phyloP scores from a whole-genome alignment of 2,329 filamentous ascomycete genomes.

The Curvularia verruculosa region DNA sequence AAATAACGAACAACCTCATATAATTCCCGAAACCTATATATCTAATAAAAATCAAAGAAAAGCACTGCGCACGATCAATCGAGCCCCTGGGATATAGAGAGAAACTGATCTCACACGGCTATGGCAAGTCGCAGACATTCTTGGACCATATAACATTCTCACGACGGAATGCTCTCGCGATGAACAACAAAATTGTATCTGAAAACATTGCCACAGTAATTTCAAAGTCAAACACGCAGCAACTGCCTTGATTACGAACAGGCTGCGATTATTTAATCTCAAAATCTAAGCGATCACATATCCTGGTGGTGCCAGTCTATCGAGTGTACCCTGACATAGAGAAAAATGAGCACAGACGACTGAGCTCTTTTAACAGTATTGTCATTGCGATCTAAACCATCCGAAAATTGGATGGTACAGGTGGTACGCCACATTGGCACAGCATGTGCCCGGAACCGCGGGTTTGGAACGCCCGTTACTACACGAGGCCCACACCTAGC shows the following conservation, averaged over 20 bases:
- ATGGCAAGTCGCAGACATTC: background rate
- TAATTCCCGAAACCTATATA: background rate
- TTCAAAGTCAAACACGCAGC: background rate
- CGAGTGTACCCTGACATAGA: background rate
- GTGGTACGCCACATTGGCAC: background rate
- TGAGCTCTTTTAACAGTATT: background rate
- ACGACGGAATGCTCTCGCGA: background rate
- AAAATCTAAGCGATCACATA: background rate
- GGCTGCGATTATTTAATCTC: background rate
- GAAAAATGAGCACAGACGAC: background rate
- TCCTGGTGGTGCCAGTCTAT: background rate
- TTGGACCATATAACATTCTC: background rate
- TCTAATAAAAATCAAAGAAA: background rate
- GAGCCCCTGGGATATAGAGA: background rate
- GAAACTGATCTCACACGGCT: background rate
- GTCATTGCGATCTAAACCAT: background rate
- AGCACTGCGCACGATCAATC: background rate
- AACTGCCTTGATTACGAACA: background rate
- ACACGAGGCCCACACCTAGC: background rate
- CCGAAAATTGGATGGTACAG: background rate
- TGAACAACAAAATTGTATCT: background rate
- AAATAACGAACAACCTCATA: background rate
- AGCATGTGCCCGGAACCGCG: background rate
- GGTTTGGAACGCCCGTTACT: background rate
- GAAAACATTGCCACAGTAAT: background rate